Evolutionary conservation across 768 basidiomycete species (phyloP).

Genomic region (Serendipita sp.): DNA sequence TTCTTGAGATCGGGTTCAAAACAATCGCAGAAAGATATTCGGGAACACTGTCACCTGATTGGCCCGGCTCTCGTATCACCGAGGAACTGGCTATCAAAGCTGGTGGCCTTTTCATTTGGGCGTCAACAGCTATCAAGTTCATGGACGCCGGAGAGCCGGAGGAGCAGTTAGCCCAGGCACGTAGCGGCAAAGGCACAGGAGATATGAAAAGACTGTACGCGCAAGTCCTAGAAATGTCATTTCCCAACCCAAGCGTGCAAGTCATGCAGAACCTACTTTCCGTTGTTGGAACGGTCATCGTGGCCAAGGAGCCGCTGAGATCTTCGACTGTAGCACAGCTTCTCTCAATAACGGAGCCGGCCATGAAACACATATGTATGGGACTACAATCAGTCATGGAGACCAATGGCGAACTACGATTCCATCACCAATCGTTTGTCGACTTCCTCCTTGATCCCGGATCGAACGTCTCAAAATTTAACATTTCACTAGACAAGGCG

Average conservation of each 20-base stretch:
- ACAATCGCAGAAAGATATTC: background rate
- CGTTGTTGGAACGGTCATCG: background rate
- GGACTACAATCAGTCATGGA: background rate
- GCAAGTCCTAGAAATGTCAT: too few species aligned
- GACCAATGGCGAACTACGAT: background rate
- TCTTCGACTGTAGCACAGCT: background rate
- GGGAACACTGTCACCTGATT: background rate
- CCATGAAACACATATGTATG: background rate
- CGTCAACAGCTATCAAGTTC: too few species aligned
- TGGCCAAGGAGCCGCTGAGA: background rate
- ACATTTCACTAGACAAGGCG: background rate
- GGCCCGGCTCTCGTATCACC: background rate
- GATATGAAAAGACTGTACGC: too few species aligned
- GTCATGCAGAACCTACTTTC: background rate
- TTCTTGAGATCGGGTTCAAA: background rate
- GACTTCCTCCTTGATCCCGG: too few species aligned
- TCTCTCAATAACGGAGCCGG: background rate
- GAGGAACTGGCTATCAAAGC: background rate
- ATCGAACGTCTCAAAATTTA: background rate
- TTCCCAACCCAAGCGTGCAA: too few species aligned
- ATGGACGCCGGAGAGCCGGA: too few species aligned
- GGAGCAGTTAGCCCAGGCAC: background rate
- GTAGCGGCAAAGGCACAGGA: too few species aligned
- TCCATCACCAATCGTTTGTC: background rate
- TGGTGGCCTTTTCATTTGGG: too few species aligned